phyloP scores from a whole-genome alignment of 768 basidiomycete genomes.

The Termitomyces sp. region DNA sequence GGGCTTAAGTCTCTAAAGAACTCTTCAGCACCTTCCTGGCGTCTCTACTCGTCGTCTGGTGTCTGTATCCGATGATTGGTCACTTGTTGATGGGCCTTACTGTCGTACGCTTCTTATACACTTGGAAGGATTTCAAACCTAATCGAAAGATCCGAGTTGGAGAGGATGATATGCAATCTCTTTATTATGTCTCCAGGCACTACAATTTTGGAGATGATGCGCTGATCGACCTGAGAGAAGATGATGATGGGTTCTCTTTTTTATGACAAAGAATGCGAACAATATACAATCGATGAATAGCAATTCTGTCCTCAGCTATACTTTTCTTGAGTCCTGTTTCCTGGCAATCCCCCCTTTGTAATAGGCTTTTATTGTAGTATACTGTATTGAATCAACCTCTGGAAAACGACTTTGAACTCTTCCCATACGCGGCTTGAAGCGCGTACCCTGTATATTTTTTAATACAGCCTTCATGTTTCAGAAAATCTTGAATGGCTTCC shows the following conservation, averaged over 20 bases:
- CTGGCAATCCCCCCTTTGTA: not conserved
- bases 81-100: slow-evolving; percentile 19
- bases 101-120: slow-evolving; percentile 21
- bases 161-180: slow-evolving; percentile 32
- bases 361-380: not conserved
- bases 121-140: slow-evolving; percentile 32
- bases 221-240: slow-evolving; percentile 7
- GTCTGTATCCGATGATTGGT: slow-evolving; percentile 21
- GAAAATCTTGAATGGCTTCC: no score
- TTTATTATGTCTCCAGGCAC: slow-evolving; percentile 22
- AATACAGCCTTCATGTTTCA: no score
- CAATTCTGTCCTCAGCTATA: not conserved
- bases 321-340: not conserved
- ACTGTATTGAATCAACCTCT: no score
- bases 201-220: slow-evolving; percentile 2
- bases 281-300: not conserved
- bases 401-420: no score
- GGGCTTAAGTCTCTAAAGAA: slow-evolving; percentile 30
- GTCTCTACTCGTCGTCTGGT: slow-evolving; percentile 22
- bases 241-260: slow-evolving; percentile 9
- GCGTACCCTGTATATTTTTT: not conserved
- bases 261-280: not conserved
- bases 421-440: not conserved
- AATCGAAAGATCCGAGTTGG: slow-evolving; percentile 31
- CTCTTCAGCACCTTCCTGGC: slow-evolving; percentile 32